These are phyloP conservation scores for Termitomyces sp. DNA, from an alignment of 768 basidiomycete genomes.

Conservation along the genomic window DNA sequence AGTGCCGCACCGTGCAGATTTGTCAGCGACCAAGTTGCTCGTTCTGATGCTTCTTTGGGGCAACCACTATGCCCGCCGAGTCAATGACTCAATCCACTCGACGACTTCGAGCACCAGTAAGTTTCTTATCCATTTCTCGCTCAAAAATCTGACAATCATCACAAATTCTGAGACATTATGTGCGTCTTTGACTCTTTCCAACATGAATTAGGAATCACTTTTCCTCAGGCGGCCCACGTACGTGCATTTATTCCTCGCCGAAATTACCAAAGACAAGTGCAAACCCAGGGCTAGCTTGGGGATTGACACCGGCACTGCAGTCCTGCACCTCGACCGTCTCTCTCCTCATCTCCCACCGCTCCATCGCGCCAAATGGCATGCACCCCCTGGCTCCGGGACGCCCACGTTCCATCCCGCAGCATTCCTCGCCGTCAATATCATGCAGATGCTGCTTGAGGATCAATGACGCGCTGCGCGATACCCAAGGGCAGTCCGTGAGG, in stretches of 20 bases:
- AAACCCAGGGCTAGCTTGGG: too few relatives aligned
- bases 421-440: constrained; percentile 67
- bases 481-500: too few relatives aligned
- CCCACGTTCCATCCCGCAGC: constrained; percentile 69
- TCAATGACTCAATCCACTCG: too few relatives aligned
- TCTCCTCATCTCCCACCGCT: constrained; percentile 65
- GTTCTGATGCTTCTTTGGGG: too few relatives aligned
- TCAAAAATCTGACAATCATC: too few relatives aligned
- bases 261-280: constrained; percentile 60
- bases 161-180: constrained; percentile 41
- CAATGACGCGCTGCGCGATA: too few relatives aligned
- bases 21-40: too few relatives aligned
- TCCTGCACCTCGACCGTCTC: constrained; percentile 72
- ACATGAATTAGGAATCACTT: too few relatives aligned
- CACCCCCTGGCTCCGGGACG: constrained; percentile 73
- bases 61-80: too few relatives aligned
- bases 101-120: constrained; percentile 3
- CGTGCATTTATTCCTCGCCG: constrained; percentile 76
- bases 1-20: too few relatives aligned
- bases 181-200: not conserved
- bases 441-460: constrained; percentile 72
- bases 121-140: not conserved
- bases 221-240: constrained; percentile 74
- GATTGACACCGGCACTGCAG: constrained; percentile 58
- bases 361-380: constrained; percentile 75